Conservation (phyloP, 2,329 filamentous ascomycete genomes). For the Cladosporium halotolerans region DNA sequence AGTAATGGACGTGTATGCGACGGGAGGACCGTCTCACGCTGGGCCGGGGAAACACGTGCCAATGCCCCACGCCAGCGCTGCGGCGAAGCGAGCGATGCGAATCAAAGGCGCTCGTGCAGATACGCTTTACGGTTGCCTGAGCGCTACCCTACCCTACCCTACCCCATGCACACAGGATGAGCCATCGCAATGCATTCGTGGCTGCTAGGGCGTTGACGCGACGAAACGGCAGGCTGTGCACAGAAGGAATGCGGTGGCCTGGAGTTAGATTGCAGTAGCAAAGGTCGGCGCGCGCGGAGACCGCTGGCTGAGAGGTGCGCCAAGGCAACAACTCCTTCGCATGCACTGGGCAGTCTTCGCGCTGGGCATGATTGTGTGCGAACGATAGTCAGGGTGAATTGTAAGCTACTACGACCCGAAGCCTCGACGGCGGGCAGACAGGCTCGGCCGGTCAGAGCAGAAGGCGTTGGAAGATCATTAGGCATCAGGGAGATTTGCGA, state of each 20-base stretch:
- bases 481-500: not conserved
- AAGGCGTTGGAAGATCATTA: not conserved
- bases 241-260: constrained; percentile 11
- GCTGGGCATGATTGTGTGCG: too few relatives aligned
- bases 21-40: constrained; percentile 5
- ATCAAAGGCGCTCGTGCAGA: not conserved
- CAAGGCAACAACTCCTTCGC: constrained; percentile 1
- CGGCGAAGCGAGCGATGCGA: constrained; percentile 1
- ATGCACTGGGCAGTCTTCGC: not conserved
- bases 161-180: not conserved
- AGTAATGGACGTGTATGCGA: not conserved
- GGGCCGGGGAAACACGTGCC: not conserved
- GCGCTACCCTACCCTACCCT: not conserved
- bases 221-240: constrained; percentile 9
- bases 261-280: constrained; percentile 8
- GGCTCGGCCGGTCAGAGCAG: not conserved
- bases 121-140: constrained; percentile 9
- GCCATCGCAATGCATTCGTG: constrained; percentile 6
- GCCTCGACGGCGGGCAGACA: not conserved
- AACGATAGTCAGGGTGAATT: too few relatives aligned
- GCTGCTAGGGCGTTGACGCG: not conserved
- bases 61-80: not conserved
- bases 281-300: not conserved
- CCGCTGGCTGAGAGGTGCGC: constrained; percentile 6
- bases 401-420: too few relatives aligned